Evolutionary conservation across 1,139 yeast species (phyloP).

Genomic region (Kodamaea sp.): DNA sequence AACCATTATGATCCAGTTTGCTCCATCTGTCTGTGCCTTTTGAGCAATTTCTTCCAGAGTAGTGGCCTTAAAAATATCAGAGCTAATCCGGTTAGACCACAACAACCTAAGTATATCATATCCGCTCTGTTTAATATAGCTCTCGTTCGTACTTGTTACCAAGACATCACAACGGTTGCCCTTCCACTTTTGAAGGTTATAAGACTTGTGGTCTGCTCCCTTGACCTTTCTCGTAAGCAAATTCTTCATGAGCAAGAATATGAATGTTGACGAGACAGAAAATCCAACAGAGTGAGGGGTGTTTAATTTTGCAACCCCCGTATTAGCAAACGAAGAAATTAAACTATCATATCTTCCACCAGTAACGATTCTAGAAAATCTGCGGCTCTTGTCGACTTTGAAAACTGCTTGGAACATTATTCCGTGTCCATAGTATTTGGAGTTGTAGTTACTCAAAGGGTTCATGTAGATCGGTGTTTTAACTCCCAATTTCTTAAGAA

Average conservation of each 20-base stretch:
- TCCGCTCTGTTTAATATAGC: slow-evolving; percentile 57
- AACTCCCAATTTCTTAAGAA: slow-evolving; percentile 56
- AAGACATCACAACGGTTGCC: slow-evolving; percentile 73
- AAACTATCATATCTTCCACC: slow-evolving; percentile 90
- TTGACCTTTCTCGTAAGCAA: slow-evolving; percentile 21
- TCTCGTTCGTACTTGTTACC: slow-evolving; percentile 64
- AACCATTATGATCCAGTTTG: slow-evolving; percentile 71
- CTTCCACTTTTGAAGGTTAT: slow-evolving; percentile 24
- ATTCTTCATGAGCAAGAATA: slow-evolving; percentile 46
- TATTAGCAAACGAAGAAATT: slow-evolving; percentile 58
- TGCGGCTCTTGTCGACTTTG: slow-evolving; percentile 48
- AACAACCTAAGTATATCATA: slow-evolving; percentile 59
- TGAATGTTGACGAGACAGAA: slow-evolving; percentile 50
- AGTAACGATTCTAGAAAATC: slow-evolving; percentile 63
- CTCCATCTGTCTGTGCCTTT: slow-evolving; percentile 67
- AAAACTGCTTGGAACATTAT: slow-evolving; percentile 86
- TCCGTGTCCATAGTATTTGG: slow-evolving; percentile 74
- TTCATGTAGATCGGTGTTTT: slow-evolving; percentile 42
- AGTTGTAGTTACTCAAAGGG: slow-evolving; percentile 82
- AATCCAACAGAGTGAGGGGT: slow-evolving; percentile 78
- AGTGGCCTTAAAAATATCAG: slow-evolving; percentile 59
- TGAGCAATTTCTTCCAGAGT: slow-evolving; percentile 69
- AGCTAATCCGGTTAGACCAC: slow-evolving; percentile 72
- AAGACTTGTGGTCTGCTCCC: slow-evolving; percentile 6
- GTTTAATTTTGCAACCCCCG: slow-evolving; percentile 26